phyloP scores from a whole-genome alignment of 345 rosid species.

The Eutrema heterophyllum region DNA sequence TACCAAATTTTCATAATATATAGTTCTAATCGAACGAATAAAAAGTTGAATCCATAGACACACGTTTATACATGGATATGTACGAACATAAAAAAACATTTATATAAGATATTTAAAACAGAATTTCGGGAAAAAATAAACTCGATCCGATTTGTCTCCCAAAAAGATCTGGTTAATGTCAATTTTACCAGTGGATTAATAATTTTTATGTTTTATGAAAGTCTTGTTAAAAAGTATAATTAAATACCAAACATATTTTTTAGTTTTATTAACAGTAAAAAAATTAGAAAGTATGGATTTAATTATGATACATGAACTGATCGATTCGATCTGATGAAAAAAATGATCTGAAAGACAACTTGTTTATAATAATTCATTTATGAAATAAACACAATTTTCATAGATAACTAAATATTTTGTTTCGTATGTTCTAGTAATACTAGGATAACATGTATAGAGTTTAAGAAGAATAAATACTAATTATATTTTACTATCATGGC shows the following conservation, averaged over 20 bases:
- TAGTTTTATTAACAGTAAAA: not conserved
- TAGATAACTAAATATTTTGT: not conserved
- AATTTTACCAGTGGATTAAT: not conserved
- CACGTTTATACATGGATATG: conserved; percentile 14
- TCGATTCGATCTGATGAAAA: not conserved
- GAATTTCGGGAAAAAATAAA: not conserved
- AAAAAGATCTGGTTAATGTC: not conserved
- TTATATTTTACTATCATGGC: not conserved
- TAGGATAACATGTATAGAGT: not conserved
- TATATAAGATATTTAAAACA: not conserved
- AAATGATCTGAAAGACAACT: not conserved
- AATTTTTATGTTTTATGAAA: not conserved
- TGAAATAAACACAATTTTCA: not conserved
- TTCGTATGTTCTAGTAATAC: not conserved
- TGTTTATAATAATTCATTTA: not conserved
- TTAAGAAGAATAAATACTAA: not conserved
- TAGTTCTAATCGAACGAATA: not conserved
- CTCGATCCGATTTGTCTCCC: not conserved
- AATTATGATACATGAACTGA: not conserved
- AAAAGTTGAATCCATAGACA: conserved; percentile 11
- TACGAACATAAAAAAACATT: not conserved
- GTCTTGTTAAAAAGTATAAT: not conserved
- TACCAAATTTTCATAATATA: conserved; percentile 16
- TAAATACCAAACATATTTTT: not conserved
- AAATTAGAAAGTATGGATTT: not conserved